Percentiles rank a stretch among this genome's conserved stretches.
These are phyloP conservation scores for Skeletonema menzelii DNA, from an alignment of 108 stramenopile genomes.

Conservation along the genomic window DNA sequence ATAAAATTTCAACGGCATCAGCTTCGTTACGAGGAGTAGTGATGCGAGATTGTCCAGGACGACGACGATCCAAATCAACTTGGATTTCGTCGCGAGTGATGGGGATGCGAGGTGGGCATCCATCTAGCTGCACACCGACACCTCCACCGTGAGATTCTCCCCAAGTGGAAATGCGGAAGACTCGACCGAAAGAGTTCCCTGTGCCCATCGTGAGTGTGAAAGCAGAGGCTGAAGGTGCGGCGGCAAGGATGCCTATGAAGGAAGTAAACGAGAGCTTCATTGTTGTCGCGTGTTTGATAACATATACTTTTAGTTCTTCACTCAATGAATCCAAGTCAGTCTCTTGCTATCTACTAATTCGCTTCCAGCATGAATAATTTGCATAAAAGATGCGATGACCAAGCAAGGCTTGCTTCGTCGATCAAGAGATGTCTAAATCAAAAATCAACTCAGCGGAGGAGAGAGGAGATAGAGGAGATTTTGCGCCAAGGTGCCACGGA, in stretches of 20 bases:
- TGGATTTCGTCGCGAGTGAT: conserved; percentile 92
- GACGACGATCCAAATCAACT: conserved; percentile 91
- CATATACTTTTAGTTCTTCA: background rate
- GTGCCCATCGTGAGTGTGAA: conserved; percentile 84
- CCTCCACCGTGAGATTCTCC: conserved; percentile 99
- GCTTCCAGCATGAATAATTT: too few relatives aligned
- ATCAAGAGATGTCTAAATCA: too few relatives aligned
- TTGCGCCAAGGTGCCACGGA: too few relatives aligned
- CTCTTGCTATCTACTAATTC: too few relatives aligned
- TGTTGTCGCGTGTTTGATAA: background rate
- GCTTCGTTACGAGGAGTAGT: conserved; percentile 98
- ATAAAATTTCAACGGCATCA: conserved; percentile 94
- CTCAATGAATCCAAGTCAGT: background rate
- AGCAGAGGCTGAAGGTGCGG: conserved; percentile 16
- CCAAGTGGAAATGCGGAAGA: conserved; percentile 98
- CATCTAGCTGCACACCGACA: conserved; percentile 96
- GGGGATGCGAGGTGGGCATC: conserved; percentile 93
- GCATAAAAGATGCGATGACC: too few relatives aligned
- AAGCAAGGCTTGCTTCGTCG: background rate
- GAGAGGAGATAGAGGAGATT: too few relatives aligned
- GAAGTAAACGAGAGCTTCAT: conserved; percentile 22
- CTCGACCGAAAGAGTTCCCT: conserved; percentile 95
- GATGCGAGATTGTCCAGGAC: conserved; percentile 90
- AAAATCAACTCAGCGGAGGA: too few relatives aligned
- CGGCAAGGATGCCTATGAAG: conserved; percentile 13